Percentiles rank a stretch among this genome's conserved stretches.
Conservation (phyloP, 306 rosid genomes). For the Vigna angularis region DNA sequence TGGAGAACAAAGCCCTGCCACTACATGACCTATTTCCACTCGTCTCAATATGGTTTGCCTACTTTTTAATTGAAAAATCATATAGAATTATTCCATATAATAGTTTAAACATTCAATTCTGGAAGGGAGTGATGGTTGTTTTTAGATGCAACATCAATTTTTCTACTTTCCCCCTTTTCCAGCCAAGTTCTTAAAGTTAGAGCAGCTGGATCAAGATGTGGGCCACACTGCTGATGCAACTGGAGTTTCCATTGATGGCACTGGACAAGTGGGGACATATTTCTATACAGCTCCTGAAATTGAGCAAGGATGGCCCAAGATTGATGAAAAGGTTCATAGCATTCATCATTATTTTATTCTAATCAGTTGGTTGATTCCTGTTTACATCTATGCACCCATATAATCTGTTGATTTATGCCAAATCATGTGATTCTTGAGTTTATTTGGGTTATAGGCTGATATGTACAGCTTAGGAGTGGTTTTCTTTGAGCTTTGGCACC, state of each 20-base stretch:
- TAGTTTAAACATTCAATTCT: constrained; percentile 10
- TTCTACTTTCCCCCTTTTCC: constrained; percentile 39
- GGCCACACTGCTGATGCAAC: constrained; percentile 67
- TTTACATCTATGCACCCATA: constrained; percentile 26
- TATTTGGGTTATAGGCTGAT: constrained; percentile 77
- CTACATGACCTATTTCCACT: background rate
- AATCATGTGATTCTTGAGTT: constrained; percentile 46
- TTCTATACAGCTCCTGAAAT: constrained; percentile 99
- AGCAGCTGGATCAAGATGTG: constrained; percentile 90
- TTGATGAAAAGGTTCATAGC: constrained; percentile 87
- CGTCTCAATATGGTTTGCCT: constrained; percentile 35
- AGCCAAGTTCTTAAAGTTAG: constrained; percentile 98
- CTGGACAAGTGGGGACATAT: constrained; percentile 97
- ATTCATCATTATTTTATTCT: constrained; percentile 10
- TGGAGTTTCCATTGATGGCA: constrained; percentile 89
- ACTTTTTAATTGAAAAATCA: constrained; percentile 24
- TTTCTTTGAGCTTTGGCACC: constrained; percentile 98
- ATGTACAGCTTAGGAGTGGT: constrained; percentile 98
- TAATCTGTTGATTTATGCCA: constrained; percentile 37
- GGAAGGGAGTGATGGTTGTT: constrained; percentile 22
- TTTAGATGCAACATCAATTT: constrained; percentile 26
- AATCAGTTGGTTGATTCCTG: constrained; percentile 9
- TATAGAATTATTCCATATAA: constrained; percentile 9
- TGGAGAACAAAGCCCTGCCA: no score
- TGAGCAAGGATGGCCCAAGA: constrained; percentile 99